Evolutionary conservation across 2,329 filamentous ascomycete species (phyloP).

Genomic region (Allantophomopsis cytisporea): DNA sequence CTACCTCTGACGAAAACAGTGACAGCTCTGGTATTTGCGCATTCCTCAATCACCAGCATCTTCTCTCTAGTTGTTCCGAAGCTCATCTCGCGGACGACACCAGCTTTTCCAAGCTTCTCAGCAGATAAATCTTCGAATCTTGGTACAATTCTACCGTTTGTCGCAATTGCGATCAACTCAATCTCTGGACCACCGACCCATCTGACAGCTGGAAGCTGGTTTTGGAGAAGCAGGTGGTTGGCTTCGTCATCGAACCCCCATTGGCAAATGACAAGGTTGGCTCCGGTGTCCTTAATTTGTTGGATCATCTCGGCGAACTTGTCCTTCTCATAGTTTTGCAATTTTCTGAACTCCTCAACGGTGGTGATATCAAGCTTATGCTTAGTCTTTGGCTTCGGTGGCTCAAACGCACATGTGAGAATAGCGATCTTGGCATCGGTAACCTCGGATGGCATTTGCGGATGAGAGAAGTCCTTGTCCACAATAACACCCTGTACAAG

Average conservation of each 20-base stretch:
- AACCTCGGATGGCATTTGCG: slow-evolving; percentile 96
- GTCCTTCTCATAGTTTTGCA: slow-evolving; percentile 88
- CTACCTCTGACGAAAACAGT: slow-evolving; percentile 93
- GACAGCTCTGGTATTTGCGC: slow-evolving; percentile 91
- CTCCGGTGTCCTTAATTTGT: slow-evolving; percentile 93
- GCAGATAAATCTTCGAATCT: slow-evolving; percentile 88
- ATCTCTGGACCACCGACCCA: slow-evolving; percentile 99
- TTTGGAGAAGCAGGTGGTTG: slow-evolving; percentile 93
- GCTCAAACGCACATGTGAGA: slow-evolving; percentile 94
- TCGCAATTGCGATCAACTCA: slow-evolving; percentile 95
- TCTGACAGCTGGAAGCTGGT: slow-evolving; percentile 85
- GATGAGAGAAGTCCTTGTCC: slow-evolving; percentile 99
- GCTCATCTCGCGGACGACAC: slow-evolving; percentile 83
- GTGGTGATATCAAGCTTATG: slow-evolving; percentile 96
- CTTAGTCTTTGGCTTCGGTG: slow-evolving; percentile 98
- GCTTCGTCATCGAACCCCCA: slow-evolving; percentile 99
- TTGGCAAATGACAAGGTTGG: slow-evolving; percentile 96
- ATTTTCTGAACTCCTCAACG: slow-evolving; percentile 95
- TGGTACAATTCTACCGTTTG: slow-evolving; percentile 93
- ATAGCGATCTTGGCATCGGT: slow-evolving; percentile 94
- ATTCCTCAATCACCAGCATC: slow-evolving; percentile 99
- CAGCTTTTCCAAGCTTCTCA: slow-evolving; percentile 83
- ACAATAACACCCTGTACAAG: slow-evolving; percentile 97
- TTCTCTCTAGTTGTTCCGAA: slow-evolving; percentile 98
- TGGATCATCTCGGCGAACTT: slow-evolving; percentile 99